Evolutionary conservation across 1,284 basidiomycete genomes (phyloP), one percentile per base, ranked within the genome.

Genomic region (Leccinum solheimii): DNA sequence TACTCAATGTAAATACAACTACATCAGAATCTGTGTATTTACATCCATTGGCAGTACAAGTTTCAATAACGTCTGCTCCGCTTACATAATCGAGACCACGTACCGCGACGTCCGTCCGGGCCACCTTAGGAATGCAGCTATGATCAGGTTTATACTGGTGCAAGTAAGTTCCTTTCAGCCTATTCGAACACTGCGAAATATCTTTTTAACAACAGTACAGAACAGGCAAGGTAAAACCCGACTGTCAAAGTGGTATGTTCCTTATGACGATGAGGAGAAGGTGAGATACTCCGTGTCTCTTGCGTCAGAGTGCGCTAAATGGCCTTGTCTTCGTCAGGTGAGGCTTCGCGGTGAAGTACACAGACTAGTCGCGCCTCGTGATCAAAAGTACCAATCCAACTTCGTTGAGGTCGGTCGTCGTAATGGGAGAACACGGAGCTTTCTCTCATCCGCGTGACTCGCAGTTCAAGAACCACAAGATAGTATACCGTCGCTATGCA

Each of bases 351-450:
- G 95, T 23, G 97, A 99, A 76, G 96, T 99, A 1, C 97, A 98
- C 75, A 83, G 97, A 49, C 77, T 98, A 64, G 92, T 99, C 19
- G 97, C 97, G 0, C 95, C 96, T n/a, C 79, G 97, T 65, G 97
- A 99, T 77, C 96, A 98, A 80, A 98, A 98, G 77, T 97, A 98
- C 68, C 97, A 99, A 77, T 97, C 94, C 61, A 99, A 99, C 77
- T 99, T 99, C 74, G 96, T 98, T 56, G 97, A 99, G 85, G 96
- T 97, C 66, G 60, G 86, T 68, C 6, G 10, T 49, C n/a, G 26
- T 53, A 48, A 48, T 60, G 30, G 43, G 7, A 57, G 48, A 32
- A 21, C 11, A 10, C 38, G 9, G 2, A 49, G 10, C 19, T n/a
- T 55, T 40, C 5, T 56, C 61, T 58, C 52, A 58, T 59, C 62